These are phyloP conservation scores for Podaxis mareebaensis DNA, from an alignment of 768 basidiomycete species.

Conservation along the genomic window DNA sequence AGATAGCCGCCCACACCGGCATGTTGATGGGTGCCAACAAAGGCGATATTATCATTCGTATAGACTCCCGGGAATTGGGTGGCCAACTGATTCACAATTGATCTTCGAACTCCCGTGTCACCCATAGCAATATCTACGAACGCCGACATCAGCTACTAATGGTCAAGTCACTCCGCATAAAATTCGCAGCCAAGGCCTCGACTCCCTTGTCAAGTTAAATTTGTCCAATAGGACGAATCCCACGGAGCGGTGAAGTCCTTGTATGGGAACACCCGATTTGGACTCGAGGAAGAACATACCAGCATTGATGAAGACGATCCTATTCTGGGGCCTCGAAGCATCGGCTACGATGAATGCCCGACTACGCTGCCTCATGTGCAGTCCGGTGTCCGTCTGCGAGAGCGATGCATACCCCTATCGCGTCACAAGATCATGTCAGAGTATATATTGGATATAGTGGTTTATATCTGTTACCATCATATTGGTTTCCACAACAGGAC, in stretches of 20 bases:
- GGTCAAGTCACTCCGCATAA: background rate
- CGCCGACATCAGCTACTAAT: constrained; percentile 1
- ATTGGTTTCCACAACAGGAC: constrained; percentile 79
- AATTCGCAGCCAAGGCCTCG: background rate
- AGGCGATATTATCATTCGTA: constrained; percentile 69
- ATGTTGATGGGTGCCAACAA: constrained; percentile 77
- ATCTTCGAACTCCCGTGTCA: constrained; percentile 72
- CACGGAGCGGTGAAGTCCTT: constrained; percentile 7
- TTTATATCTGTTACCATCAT: constrained; percentile 59
- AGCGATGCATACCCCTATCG: constrained; percentile 66
- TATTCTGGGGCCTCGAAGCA: constrained; percentile 50
- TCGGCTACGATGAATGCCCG: constrained; percentile 79
- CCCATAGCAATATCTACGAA: constrained; percentile 76
- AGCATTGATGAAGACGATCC: constrained; percentile 77
- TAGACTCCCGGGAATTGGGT: constrained; percentile 63
- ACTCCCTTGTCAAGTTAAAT: background rate
- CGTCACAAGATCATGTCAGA: constrained; percentile 5
- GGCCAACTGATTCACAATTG: constrained; percentile 60
- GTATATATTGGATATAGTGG: background rate
- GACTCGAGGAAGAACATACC: constrained; percentile 36
- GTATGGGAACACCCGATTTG: background rate
- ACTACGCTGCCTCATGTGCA: constrained; percentile 79
- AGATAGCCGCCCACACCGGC: constrained; percentile 78
- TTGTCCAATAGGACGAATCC: constrained; percentile 1
- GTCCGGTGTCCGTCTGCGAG: constrained; percentile 67